Evolutionary conservation across 495 filamentous ascomycete genomes (phyloP).

Genomic region (Chaetomium cochliodes): DNA sequence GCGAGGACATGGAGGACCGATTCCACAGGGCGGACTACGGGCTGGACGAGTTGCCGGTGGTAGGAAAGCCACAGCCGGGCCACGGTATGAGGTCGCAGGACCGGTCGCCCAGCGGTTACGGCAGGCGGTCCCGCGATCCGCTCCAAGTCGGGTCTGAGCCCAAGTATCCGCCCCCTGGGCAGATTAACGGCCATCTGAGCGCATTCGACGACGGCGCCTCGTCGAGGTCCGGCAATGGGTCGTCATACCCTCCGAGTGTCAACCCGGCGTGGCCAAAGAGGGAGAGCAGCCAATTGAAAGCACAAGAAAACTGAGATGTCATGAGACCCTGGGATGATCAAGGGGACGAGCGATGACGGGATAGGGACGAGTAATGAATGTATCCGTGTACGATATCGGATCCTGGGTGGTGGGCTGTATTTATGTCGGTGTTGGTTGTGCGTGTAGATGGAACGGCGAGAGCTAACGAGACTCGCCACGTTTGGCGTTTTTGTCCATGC

Average conservation of each 20-base stretch:
- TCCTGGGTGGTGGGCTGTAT: constrained; percentile 1
- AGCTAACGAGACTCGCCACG: background rate
- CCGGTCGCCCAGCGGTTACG: constrained; percentile 11
- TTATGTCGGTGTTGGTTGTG: constrained; percentile 6
- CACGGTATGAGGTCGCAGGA: constrained; percentile 16
- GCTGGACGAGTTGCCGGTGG: constrained; percentile 24
- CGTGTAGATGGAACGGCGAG: background rate
- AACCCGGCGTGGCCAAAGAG: constrained; percentile 20
- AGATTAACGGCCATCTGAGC: constrained; percentile 19
- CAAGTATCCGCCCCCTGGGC: constrained; percentile 14
- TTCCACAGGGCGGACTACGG: constrained; percentile 34
- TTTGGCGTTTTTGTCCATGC: background rate
- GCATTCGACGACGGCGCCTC: constrained; percentile 24
- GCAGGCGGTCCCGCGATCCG: constrained; percentile 21
- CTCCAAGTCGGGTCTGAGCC: constrained; percentile 19
- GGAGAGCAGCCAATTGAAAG: constrained; percentile 9
- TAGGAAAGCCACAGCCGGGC: constrained; percentile 4
- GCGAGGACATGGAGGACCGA: constrained; percentile 30
- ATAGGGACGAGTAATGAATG: constrained; percentile 5
- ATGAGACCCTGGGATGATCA: too few relatives aligned
- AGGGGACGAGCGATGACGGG: background rate
- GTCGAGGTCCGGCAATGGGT: constrained; percentile 5
- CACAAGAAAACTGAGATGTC: background rate
- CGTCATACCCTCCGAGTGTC: constrained; percentile 3
- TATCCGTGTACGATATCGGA: constrained; percentile 14